Conservation (phyloP, 2,329 filamentous ascomycete genomes). For the Neonectria ditissima region DNA sequence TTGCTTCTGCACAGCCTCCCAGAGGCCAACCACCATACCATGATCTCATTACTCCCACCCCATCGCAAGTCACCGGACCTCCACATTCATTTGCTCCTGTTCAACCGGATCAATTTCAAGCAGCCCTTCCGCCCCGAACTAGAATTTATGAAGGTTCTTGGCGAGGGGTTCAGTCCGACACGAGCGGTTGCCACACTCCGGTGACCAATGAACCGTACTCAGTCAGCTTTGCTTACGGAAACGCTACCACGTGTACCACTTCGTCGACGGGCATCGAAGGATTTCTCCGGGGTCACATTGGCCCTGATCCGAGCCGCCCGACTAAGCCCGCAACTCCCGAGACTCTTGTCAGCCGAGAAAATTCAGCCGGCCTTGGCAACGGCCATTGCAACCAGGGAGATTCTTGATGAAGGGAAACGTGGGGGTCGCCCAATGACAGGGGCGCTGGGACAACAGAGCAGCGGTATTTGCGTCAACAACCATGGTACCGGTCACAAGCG, state of each 20-base stretch:
- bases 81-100: background rate
- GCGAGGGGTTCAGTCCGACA: background rate
- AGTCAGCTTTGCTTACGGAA: background rate
- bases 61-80: background rate
- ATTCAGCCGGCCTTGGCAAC: background rate
- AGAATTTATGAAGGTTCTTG: background rate
- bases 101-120: background rate
- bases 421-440: background rate
- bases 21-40: background rate
- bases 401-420: background rate
- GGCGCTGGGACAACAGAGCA: background rate
- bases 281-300: background rate
- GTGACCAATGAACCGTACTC: background rate
- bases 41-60: no score
- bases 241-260: background rate
- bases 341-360: background rate
- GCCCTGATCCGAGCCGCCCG: background rate
- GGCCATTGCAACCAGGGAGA: background rate
- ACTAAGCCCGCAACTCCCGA: background rate
- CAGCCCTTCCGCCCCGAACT: background rate
- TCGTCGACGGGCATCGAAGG: background rate
- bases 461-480: background rate
- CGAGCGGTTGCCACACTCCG: background rate
- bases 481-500: background rate
- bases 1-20: conserved; percentile 3